Conservation (phyloP, 192 early-diverging fungal species). For the Coemansia sp. region DNA sequence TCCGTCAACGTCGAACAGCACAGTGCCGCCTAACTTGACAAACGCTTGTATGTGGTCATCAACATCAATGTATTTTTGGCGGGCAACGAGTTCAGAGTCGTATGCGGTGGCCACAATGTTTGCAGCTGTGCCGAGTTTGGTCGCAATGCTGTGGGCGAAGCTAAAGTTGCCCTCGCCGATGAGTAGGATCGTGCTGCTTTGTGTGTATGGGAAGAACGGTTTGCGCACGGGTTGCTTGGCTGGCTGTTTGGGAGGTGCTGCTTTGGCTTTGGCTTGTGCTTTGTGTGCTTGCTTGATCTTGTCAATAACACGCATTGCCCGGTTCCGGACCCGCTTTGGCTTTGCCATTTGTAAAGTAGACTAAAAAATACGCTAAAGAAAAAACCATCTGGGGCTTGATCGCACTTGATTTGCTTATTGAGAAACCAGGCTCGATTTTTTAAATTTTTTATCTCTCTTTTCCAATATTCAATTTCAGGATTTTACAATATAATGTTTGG, state of each 20-base stretch:
- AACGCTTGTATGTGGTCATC: slow-evolving; percentile 60
- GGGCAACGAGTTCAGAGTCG: slow-evolving; percentile 67
- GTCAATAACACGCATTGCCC: neutral
- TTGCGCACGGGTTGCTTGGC: neutral
- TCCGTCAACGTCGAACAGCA: slow-evolving; percentile 78
- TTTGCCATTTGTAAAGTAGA: neutral
- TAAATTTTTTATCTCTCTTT: slow-evolving; percentile 2
- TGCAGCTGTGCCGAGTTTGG: slow-evolving; percentile 58
- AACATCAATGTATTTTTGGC: slow-evolving; percentile 72
- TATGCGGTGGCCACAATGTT: slow-evolving; percentile 73
- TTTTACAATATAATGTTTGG: slow-evolving; percentile 40
- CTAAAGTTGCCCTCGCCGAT: slow-evolving; percentile 95
- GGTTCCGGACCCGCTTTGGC: neutral
- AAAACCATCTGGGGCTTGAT: neutral
- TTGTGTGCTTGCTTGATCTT: neutral
- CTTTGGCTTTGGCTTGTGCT: neutral
- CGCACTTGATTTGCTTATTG: neutral
- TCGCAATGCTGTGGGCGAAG: slow-evolving; percentile 74
- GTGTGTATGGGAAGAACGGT: slow-evolving; percentile 54
- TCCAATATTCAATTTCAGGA: slow-evolving; percentile 2
- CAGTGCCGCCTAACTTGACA: slow-evolving; percentile 61
- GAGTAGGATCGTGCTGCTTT: slow-evolving; percentile 65
- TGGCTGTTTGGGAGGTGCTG: neutral
- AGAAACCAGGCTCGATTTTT: neutral
- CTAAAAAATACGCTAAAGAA: neutral